Percentiles rank a stretch among this genome's conserved stretches.
Evolutionary conservation across 2,329 filamentous ascomycete genomes (phyloP).

Genomic region (Alternaria brassicae): DNA sequence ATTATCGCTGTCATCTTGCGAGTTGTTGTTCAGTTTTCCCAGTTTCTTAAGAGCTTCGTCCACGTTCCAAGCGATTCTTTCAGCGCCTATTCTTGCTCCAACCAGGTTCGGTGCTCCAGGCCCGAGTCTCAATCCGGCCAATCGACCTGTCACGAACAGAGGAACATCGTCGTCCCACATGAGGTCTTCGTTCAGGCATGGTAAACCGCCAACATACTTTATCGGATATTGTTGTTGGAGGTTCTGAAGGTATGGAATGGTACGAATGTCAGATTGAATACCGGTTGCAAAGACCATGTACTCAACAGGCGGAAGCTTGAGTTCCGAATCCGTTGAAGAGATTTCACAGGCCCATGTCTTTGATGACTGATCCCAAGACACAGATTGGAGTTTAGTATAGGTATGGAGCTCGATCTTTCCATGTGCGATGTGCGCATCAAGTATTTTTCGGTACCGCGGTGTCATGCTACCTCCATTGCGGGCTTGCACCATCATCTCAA

Average conservation of each 20-base stretch:
- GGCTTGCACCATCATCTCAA: conserved; percentile 69
- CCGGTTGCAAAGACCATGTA: conserved; percentile 81
- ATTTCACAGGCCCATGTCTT: conserved; percentile 46
- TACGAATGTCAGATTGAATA: conserved; percentile 67
- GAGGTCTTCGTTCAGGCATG: conserved; percentile 76
- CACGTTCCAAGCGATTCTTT: conserved; percentile 75
- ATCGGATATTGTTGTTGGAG: conserved; percentile 69
- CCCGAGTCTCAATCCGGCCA: conserved; percentile 72
- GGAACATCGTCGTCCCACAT: conserved; percentile 78
- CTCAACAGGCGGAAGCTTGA: conserved; percentile 62
- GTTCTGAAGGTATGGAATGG: conserved; percentile 66
- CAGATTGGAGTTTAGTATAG: conserved; percentile 63
- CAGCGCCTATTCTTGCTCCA: conserved; percentile 74
- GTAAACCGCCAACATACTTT: conserved; percentile 68
- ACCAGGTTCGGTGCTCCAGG: conserved; percentile 77
- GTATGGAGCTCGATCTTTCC: conserved; percentile 64
- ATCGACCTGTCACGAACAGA: conserved; percentile 72
- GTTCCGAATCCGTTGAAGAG: conserved; percentile 58
- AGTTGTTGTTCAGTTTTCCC: conserved; percentile 11
- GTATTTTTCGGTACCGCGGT: conserved; percentile 69
- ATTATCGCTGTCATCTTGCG: conserved; percentile 2
- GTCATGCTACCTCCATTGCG: conserved; percentile 80
- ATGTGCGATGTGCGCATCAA: conserved; percentile 65
- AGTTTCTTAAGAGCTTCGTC: conserved; percentile 61
- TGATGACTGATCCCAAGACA: conserved; percentile 57